Evolutionary conservation across 129 eudicot genomes (phyloP).

Genomic region (Gnaphalium uliginosum): DNA sequence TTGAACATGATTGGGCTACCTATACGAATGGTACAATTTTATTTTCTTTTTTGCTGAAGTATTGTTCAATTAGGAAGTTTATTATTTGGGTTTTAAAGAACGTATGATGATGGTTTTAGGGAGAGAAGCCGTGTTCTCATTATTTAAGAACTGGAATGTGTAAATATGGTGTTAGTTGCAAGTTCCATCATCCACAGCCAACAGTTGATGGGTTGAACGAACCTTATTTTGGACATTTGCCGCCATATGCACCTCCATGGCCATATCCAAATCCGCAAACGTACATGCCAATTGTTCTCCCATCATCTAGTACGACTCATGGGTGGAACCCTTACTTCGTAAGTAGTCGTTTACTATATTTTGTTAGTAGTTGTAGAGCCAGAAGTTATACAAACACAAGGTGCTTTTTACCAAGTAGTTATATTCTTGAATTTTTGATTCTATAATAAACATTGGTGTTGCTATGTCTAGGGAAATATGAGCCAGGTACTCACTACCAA

Average conservation of each 20-base stretch:
- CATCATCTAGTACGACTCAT: conserved; percentile 40
- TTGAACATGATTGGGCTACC: conserved; percentile 69
- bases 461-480: conserved; percentile 39
- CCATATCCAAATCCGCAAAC: conserved; percentile 44
- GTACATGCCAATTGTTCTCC: conserved; percentile 49
- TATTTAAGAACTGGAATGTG: conserved; percentile 65
- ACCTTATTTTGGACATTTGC: conserved; percentile 26
- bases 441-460: conserved; percentile 4
- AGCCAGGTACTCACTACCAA: conserved; percentile 41
- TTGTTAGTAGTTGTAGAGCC: not conserved
- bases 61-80: not conserved
- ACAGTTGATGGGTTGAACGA: conserved; percentile 31
- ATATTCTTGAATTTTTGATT: not conserved
- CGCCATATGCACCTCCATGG: conserved; percentile 37
- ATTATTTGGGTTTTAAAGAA: not conserved
- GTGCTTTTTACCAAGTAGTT: not conserved
- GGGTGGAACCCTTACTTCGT: conserved; percentile 67
- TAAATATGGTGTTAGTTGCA: conserved; percentile 72
- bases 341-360: conserved; percentile 21
- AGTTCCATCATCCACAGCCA: conserved; percentile 77
- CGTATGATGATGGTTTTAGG: conserved; percentile 37
- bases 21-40: conserved; percentile 59
- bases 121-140: conserved; percentile 63
- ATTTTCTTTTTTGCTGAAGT: conserved; percentile 11
- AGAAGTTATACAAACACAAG: not conserved